Conservation (phyloP, 768 basidiomycete genomes). For the Saitozyma sp. region DNA sequence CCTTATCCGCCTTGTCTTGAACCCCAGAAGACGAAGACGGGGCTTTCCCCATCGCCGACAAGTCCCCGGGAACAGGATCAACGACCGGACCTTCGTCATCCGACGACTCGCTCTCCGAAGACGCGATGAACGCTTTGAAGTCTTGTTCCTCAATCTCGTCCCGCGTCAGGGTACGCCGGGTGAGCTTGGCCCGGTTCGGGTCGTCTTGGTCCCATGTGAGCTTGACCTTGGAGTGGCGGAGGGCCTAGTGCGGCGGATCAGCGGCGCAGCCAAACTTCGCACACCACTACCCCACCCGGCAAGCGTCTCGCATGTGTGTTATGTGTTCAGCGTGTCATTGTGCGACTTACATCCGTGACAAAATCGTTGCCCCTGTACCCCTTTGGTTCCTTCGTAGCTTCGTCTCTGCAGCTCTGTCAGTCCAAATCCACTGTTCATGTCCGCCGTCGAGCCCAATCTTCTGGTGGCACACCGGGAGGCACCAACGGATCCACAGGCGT, state of each 20-base stretch:
- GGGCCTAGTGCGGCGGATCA: slow-evolving; percentile 66
- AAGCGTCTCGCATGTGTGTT: no score
- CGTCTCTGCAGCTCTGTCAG: slow-evolving; percentile 62
- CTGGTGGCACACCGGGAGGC: background rate
- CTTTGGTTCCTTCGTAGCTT: slow-evolving; percentile 68
- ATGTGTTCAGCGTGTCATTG: background rate
- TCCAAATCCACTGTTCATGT: no score
- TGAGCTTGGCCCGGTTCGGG: slow-evolving; percentile 75
- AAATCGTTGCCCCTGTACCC: slow-evolving; percentile 80
- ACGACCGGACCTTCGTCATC: slow-evolving; percentile 9
- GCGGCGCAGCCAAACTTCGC: slow-evolving; percentile 61
- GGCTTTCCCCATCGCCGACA: background rate
- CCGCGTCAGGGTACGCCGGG: slow-evolving; percentile 71
- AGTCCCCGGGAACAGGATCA: background rate
- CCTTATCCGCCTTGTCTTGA: background rate
- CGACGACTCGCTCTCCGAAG: slow-evolving; percentile 64
- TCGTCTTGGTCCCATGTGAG: slow-evolving; percentile 99
- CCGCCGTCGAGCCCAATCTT: background rate
- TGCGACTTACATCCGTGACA: slow-evolving; percentile 75
- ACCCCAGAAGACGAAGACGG: background rate
- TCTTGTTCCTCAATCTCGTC: slow-evolving; percentile 91
- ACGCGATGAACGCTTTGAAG: slow-evolving; percentile 76
- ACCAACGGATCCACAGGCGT: background rate
- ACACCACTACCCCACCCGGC: no score
- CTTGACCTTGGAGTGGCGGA: slow-evolving; percentile 96